Evolutionary conservation across 2,329 filamentous ascomycete genomes (phyloP).

Genomic region (Fonsecaea erecta): DNA sequence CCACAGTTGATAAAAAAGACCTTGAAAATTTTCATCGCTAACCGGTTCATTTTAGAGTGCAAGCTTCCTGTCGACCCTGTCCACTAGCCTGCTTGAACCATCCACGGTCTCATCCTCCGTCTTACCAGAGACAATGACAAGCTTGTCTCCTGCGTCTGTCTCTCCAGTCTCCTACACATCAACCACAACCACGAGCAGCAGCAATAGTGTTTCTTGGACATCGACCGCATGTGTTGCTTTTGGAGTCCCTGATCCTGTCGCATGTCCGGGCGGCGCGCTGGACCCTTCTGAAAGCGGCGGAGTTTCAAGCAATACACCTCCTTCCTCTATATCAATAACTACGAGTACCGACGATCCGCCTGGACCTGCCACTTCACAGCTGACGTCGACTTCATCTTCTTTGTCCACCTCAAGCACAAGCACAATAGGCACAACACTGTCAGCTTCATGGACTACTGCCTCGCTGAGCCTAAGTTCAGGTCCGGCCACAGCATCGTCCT

Average conservation of each 20-base stretch:
- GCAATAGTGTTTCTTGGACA: neutral
- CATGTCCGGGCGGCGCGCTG: conserved; percentile 6
- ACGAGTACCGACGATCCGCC: neutral
- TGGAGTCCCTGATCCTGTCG: conserved; percentile 4
- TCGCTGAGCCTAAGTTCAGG: neutral
- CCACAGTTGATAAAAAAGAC: neutral
- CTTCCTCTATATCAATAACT: neutral
- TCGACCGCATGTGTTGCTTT: conserved; percentile 5
- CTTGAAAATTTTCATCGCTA: neutral
- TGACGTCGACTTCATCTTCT: neutral
- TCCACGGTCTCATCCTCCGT: neutral
- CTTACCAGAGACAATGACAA: neutral
- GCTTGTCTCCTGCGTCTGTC: neutral
- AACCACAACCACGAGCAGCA: neutral
- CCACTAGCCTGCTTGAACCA: neutral
- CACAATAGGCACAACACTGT: neutral
- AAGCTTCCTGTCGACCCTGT: neutral
- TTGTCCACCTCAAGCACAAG: neutral
- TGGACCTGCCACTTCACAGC: neutral
- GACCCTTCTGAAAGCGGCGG: neutral
- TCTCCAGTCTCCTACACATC: neutral
- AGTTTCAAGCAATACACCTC: neutral
- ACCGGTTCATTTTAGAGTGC: neutral
- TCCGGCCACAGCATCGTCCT: neutral
- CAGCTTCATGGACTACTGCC: neutral